Conservation (phyloP, 352 stramenopile genomes). For the Phytophthora brassicae region DNA sequence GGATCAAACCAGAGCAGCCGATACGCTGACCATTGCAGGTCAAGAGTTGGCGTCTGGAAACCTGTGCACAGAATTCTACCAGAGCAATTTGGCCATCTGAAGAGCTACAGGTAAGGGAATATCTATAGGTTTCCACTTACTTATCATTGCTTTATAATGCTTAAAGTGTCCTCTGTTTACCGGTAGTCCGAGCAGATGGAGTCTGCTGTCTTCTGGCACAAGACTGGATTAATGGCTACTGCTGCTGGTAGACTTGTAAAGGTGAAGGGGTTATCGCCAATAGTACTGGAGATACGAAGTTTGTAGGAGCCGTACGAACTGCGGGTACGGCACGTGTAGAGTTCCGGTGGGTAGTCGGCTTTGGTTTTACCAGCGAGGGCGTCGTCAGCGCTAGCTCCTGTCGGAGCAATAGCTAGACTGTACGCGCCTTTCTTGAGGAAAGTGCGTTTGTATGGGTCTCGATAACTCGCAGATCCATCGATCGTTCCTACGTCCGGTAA, state of each 20-base stretch:
- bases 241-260: slow-evolving; percentile 24
- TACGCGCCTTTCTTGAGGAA: slow-evolving; percentile 58
- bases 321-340: slow-evolving; percentile 34
- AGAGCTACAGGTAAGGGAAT: slow-evolving; percentile 17
- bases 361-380: slow-evolving; percentile 31
- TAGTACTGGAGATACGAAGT: slow-evolving; percentile 38
- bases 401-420: slow-evolving; percentile 40
- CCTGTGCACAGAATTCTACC: slow-evolving; percentile 23
- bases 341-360: slow-evolving; percentile 30
- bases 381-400: slow-evolving; percentile 20
- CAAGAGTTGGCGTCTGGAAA: slow-evolving; percentile 24
- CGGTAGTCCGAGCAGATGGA: slow-evolving; percentile 22
- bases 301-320: slow-evolving; percentile 39
- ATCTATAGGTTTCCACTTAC: slow-evolving; percentile 22
- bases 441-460: slow-evolving; percentile 50
- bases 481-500: slow-evolving; percentile 15
- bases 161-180: background rate
- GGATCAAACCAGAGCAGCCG: slow-evolving; percentile 16
- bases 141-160: background rate
- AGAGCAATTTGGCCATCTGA: slow-evolving; percentile 16
- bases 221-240: slow-evolving; percentile 20
- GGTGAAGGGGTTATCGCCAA: slow-evolving; percentile 19
- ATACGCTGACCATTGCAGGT: slow-evolving; percentile 28
- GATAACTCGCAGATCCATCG: slow-evolving; percentile 54
- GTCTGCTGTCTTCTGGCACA: slow-evolving; percentile 19